These are phyloP conservation scores for Adansonia rubrostipa DNA, from an alignment of 441 rosid species.

Conservation along the genomic window DNA sequence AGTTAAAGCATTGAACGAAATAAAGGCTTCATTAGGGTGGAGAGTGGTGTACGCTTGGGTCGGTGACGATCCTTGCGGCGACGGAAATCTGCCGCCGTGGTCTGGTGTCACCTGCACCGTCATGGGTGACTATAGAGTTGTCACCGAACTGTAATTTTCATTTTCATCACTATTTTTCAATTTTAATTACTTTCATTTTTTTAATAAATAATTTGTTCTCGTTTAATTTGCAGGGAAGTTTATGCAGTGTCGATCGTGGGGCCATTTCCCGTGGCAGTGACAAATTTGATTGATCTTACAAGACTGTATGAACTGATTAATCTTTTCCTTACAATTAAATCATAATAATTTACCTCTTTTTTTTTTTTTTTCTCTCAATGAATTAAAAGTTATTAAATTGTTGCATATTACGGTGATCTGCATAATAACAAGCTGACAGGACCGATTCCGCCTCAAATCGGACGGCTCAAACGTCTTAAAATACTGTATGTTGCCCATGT, in stretches of 20 bases:
- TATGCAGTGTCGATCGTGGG: constrained; percentile 82
- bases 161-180: not conserved
- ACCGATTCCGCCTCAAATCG: constrained; percentile 86
- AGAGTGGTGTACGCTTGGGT: constrained; percentile 86
- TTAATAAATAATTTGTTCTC: not conserved
- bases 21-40: constrained; percentile 78
- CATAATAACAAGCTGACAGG: constrained; percentile 92
- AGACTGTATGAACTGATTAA: constrained; percentile 58
- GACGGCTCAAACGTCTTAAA: constrained; percentile 75
- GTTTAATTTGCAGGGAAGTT: constrained; percentile 61
- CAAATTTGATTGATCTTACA: constrained; percentile 75
- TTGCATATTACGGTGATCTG: constrained; percentile 60
- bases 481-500: constrained; percentile 55
- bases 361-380: not conserved
- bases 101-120: constrained; percentile 82
- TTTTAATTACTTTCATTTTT: not conserved
- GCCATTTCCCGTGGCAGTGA: constrained; percentile 75
- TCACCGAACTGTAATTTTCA: constrained; percentile 60
- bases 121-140: constrained; percentile 68
- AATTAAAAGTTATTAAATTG: constrained; percentile 14
- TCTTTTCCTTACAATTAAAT: constrained; percentile 7
- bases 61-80: constrained; percentile 88
- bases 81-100: constrained; percentile 73
- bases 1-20: constrained; percentile 87
- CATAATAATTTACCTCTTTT: not conserved